phyloP scores from a whole-genome alignment of 768 basidiomycete species.

The Hygrophoropsis aurantiaca region DNA sequence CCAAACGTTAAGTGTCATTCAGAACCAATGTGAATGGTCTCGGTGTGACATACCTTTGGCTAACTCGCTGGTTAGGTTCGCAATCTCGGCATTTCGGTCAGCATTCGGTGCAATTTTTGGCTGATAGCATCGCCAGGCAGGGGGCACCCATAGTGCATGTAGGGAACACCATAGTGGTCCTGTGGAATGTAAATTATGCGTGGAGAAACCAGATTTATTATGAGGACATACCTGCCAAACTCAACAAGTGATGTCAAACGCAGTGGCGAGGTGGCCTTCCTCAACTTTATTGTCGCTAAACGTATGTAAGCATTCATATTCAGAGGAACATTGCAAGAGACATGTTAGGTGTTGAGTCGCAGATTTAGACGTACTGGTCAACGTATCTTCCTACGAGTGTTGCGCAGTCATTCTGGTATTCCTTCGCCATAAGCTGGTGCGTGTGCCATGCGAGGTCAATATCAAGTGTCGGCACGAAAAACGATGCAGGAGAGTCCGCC shows the following conservation, averaged over 20 bases:
- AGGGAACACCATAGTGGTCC: slow-evolving; percentile 50
- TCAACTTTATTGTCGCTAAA: slow-evolving; percentile 53
- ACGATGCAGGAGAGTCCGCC: slow-evolving; percentile 39
- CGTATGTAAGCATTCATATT: background rate
- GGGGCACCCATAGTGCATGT: slow-evolving; percentile 60
- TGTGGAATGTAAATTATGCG: slow-evolving; percentile 10
- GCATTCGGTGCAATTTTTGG: too few relatives aligned
- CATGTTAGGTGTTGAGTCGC: too few relatives aligned
- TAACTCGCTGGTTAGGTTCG: too few relatives aligned
- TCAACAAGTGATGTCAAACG: slow-evolving; percentile 51
- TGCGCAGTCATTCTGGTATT: slow-evolving; percentile 44
- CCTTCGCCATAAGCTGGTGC: slow-evolving; percentile 50
- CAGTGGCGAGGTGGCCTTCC: slow-evolving; percentile 40
- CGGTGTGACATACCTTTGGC: too few relatives aligned
- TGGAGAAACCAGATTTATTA: background rate
- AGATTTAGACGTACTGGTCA: slow-evolving; percentile 51
- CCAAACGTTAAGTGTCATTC: too few relatives aligned
- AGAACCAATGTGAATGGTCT: too few relatives aligned
- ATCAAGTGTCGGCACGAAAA: too few relatives aligned
- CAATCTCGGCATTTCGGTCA: too few relatives aligned
- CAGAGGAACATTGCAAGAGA: background rate
- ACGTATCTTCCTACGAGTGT: slow-evolving; percentile 43
- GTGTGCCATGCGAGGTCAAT: slow-evolving; percentile 75
- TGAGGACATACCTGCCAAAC: slow-evolving; percentile 42
- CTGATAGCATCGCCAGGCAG: slow-evolving; percentile 47